Conservation (phyloP, 139 green algal species). For the Auxenochlorella pyrenoidosa region DNA sequence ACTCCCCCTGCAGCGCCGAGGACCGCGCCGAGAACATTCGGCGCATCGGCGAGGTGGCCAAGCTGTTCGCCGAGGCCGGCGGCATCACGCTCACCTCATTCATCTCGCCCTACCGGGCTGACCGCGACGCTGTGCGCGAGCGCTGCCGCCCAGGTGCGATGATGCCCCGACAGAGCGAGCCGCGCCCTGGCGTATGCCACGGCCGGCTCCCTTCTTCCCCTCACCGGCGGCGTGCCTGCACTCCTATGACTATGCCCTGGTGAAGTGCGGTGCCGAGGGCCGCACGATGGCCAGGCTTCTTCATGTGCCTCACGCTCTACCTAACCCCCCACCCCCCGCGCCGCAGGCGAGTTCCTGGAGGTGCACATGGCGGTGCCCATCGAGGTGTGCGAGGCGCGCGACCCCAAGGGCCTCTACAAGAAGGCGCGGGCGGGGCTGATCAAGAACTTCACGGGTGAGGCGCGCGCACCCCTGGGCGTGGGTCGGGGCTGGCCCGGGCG, state of each 20-base stretch:
- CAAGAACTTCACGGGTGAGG: slow-evolving; percentile 87
- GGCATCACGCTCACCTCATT: slow-evolving; percentile 95
- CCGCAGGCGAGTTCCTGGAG: slow-evolving; percentile 85
- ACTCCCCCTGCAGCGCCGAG: slow-evolving; percentile 25
- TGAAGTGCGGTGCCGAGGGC: no score
- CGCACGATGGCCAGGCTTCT: no score
- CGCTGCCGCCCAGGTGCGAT: slow-evolving; percentile 51
- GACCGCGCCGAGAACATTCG: slow-evolving; percentile 97
- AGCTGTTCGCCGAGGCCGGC: slow-evolving; percentile 89
- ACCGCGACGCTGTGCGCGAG: slow-evolving; percentile 75
- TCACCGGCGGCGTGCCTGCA: no score
- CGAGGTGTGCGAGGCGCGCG: slow-evolving; percentile 89
- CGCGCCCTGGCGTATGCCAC: no score
- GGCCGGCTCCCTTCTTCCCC: no score
- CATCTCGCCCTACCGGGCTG: slow-evolving; percentile 92
- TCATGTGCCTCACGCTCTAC: no score
- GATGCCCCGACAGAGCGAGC: no score
- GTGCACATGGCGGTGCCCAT: slow-evolving; percentile 93
- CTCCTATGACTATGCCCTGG: no score
- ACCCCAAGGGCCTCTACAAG: slow-evolving; percentile 98
- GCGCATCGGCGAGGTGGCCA: slow-evolving; percentile 93
- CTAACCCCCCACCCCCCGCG: neutral
- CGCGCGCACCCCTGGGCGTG: no score
- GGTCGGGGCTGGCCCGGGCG: no score
- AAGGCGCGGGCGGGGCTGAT: slow-evolving; percentile 91